Percentiles rank a stretch among this genome's conserved stretches.
These are phyloP conservation scores for Metschnikowia hibisci DNA, from an alignment of 805 yeast species.

Conservation along the genomic window DNA sequence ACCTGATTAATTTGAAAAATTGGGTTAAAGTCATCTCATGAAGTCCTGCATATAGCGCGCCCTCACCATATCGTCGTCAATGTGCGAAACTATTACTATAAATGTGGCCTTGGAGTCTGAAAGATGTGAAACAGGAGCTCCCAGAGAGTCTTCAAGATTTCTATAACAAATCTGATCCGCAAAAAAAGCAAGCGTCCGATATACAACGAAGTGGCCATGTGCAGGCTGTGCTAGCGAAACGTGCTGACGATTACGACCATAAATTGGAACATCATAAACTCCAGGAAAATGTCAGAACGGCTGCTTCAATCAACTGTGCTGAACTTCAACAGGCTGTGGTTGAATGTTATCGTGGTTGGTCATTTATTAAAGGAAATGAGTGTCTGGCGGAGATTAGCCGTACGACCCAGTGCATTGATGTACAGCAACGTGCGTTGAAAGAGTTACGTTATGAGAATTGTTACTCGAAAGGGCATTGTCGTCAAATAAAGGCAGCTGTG, in stretches of 20 bases:
- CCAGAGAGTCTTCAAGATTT: constrained; percentile 32
- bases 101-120: constrained; percentile 12
- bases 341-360: constrained; percentile 35
- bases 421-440: constrained; percentile 34
- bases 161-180: constrained; percentile 30
- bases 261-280: constrained; percentile 32
- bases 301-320: constrained; percentile 35
- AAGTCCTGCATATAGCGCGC: neutral
- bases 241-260: constrained; percentile 19
- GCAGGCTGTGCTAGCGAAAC: constrained; percentile 21
- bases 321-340: constrained; percentile 36
- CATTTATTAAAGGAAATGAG: constrained; percentile 23
- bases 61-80: constrained; percentile 4
- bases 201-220: constrained; percentile 27
- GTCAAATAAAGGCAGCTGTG: constrained; percentile 32
- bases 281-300: constrained; percentile 23
- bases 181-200: neutral
- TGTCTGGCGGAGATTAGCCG: constrained; percentile 30
- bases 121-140: constrained; percentile 19
- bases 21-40: neutral
- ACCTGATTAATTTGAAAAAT: no score
- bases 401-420: constrained; percentile 28
- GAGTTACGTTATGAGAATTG: constrained; percentile 36
- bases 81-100: neutral
- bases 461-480: constrained; percentile 32